Base-by-base conservation (phyloP, 1,284 basidiomycete species). In the Irpex sp. region DNA sequence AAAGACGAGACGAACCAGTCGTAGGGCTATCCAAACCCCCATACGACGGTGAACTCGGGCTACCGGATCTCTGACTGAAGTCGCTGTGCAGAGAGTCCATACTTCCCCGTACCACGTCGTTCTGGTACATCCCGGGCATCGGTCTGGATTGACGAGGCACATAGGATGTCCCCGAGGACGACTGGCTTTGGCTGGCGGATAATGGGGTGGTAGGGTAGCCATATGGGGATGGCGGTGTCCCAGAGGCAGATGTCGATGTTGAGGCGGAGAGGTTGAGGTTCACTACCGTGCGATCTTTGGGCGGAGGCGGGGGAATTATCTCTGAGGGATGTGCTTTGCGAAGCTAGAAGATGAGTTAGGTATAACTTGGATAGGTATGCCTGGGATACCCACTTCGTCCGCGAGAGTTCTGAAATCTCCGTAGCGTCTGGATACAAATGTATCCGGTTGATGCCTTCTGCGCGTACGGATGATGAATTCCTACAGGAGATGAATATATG, bases 391-490 rank as follows among this genome's bases (percentile, higher is more conserved):
- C 67, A 92, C 94, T 80, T 96, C 93, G 61, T 89, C 85, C 1
- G 90, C 88, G 17, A 98, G 82, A 3, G 94, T 91, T 70, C 82
- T 89, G 76, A 99, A 98, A 73, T 99, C 97, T 11, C 97, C 96
- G 73, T 99, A 97, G 66, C 97, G 83, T 64, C 97, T 85, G 0
- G 94, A 93, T 2, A 98, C 97, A 73, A 87, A 96, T 3, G 94
- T 84, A 68, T 97, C 95, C 1, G 81, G 81, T 65, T 84, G 83
- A 9, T 86, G 83, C 3, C 87, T 83, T 38, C 94, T 82, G 11
- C 89, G 84, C 0, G 97, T 99, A 36, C 94, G 87, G 44, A 99
- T 89, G 70, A 99, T 88, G 74, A 99, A 99, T 81, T 98, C 97
- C 92, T 96, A 70, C 21, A 2, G 4, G 51, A 59, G 65, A 48